Conservation (phyloP, 495 filamentous ascomycete species). For the Penicillium tannophilum region DNA sequence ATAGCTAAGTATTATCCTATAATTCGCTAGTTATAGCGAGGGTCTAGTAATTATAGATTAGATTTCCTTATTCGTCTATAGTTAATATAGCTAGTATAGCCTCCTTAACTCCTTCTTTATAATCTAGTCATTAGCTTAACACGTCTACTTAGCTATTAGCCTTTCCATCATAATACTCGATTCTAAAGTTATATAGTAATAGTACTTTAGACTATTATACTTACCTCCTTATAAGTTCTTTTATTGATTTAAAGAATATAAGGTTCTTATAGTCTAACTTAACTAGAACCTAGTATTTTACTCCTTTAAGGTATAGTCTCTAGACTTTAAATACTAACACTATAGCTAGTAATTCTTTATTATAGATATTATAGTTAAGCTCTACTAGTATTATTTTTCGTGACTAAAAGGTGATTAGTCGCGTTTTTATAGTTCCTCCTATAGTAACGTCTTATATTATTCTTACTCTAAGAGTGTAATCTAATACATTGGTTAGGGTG, state of each 20-base stretch:
- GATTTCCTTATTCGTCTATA: neutral
- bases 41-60: neutral
- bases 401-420: neutral
- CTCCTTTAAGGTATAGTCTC: constrained; percentile 25
- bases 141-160: neutral
- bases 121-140: neutral
- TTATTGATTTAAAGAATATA: constrained; percentile 19
- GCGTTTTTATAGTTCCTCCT: neutral
- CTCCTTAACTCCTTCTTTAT: neutral
- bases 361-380: constrained; percentile 35
- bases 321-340: constrained; percentile 32
- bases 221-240: constrained; percentile 20
- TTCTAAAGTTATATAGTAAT: neutral
- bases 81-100: neutral
- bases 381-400: constrained; percentile 16
- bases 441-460: neutral
- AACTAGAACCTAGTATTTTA: constrained; percentile 14
- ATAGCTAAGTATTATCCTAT: neutral
- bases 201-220: constrained; percentile 14
- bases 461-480: constrained; percentile 13
- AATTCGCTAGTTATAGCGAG: neutral
- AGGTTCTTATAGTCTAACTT: constrained; percentile 25
- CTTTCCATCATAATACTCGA: neutral
- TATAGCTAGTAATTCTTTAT: constrained; percentile 33
- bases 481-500: constrained; percentile 19